Evolutionary conservation across 164 flowering plant genomes (phyloP), one percentile per base, ranked within the genome.

Genomic region (Malania oleifera): DNA sequence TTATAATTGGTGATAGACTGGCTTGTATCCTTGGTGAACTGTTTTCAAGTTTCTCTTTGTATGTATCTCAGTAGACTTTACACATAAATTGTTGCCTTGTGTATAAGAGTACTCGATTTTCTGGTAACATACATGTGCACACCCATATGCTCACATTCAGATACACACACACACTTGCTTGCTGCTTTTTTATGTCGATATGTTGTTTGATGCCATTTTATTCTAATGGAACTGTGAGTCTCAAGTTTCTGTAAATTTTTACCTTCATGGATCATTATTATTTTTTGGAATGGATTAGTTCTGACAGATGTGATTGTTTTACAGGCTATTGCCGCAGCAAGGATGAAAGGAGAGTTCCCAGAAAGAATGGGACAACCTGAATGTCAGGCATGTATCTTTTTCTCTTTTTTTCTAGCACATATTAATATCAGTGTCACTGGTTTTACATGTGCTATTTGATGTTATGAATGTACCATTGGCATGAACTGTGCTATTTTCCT

Each of bases 361-460:
- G 97, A 90, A 78, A 83, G 98, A 76, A 41, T 79, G 39, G 98
- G 98, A 53, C 96, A 92, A 59, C 98, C 91, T 46, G 99, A 93
- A 77, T 93, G 99, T 56, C 95, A 90, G 97, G 99, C 76, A 80
- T 66, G 83, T 50, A 34, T 28, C 13, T 41, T 2, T 29, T 57
- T 1, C 41, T 6, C 28, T 26, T 40, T 15, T 20, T 45, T 41
- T 31, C 1, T n/a, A n/a, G n/a, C n/a, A n/a, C n/a, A 9, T 50
- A 25, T 11, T 3, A 23, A 17, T 44, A 22, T 20, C 20, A n/a
- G 47, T 44, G 3, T 22, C 47, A 44, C 47, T 44, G 26, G 5
- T 15, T 38, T 56, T 17, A 1, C 18, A 1, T 20, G 27, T 35
- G 25, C 41, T 35, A 20, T 8, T 10, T 35, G 12, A 14, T 34